Evolutionary conservation across 371 early-diverging fungal genomes (phyloP).

Genomic region (Capillidium rhysosporum): DNA sequence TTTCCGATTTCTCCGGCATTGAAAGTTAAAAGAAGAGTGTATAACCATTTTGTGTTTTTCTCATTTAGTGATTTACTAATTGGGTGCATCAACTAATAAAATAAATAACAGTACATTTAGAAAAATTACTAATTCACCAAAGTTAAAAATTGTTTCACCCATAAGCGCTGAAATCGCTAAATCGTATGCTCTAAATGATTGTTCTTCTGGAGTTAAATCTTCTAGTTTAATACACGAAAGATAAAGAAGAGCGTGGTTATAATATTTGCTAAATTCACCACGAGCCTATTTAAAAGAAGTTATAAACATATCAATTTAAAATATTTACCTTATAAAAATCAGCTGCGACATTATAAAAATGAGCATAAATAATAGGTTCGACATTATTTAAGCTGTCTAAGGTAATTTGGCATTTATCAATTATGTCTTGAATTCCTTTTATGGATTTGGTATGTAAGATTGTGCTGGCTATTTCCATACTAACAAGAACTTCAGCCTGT

Average conservation of each 20-base stretch:
- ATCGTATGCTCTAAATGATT: conserved; percentile 72
- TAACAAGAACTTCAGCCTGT: conserved; percentile 70
- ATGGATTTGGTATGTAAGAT: conserved; percentile 48
- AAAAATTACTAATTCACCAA: conserved; percentile 79
- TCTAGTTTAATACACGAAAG: conserved; percentile 74
- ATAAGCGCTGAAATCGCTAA: conserved; percentile 78
- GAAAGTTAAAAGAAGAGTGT: conserved; percentile 69
- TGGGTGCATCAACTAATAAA: conserved; percentile 74
- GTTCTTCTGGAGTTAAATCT: conserved; percentile 50
- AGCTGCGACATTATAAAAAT: conserved; percentile 83
- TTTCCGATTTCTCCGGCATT: conserved; percentile 85
- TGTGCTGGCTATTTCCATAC: conserved; percentile 72
- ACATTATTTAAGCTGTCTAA: conserved; percentile 62
- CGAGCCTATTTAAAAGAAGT: conserved; percentile 33
- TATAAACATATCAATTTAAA: neutral
- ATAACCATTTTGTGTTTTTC: conserved; percentile 73
- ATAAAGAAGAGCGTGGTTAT: conserved; percentile 82
- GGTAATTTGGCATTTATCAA: conserved; percentile 68
- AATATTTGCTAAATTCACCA: conserved; percentile 79
- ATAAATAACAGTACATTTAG: neutral
- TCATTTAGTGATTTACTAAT: conserved; percentile 63
- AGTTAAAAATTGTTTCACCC: conserved; percentile 92
- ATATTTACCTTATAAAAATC: conserved; percentile 74
- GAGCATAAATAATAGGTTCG: conserved; percentile 77
- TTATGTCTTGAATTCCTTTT: conserved; percentile 55